Base-by-base conservation (phyloP, 192 early-diverging fungal species). In the Physocladia obscura region DNA sequence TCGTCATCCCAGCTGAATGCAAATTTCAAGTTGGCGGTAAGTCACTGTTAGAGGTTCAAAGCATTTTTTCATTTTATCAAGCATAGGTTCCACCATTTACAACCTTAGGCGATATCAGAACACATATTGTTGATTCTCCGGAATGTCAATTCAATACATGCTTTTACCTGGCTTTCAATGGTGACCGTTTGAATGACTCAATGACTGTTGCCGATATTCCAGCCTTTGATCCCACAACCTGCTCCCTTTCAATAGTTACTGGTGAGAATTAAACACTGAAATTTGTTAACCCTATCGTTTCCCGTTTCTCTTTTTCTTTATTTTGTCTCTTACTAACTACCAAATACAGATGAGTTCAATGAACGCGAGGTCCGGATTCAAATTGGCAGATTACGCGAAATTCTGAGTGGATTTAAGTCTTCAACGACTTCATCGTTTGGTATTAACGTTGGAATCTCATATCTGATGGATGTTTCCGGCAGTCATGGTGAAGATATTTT, bases 291-390 rank as follows among this genome's bases (percentile, higher is more conserved):
- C 40, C 17, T 17, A 3, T 2, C 30, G 3, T 8, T 67, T 22
- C n/a, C 8, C 3, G 19, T n/a, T 31, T 2, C 15, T 2, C 24
- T 37, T 57, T 40, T 29, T 34, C 35, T 19, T 38, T 49, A 37
- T 35, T 26, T 61, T 48, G 49, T 59, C 39, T 54, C 44, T 51
- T 13, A 8, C 27, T 55, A 34, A 30, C 4, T 61, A 4, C 32
- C 63, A 47, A 21, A 36, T 37, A 31, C 73, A 91, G 91, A 89
- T 57, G 82, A 71, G n/a, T 96, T 96, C 79, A 96, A 89, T 50
- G 95, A 97, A 71, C 89, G 93, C 55, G 97, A 97, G 69, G 89
- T 93, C 5, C 89, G 93, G 34, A 77, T 95, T 36, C 97, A 98
- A 70, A 80, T 98, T 71, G 89, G 81, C 60, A 90, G 94, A 47